Base-by-base conservation (phyloP, 2,329 filamentous ascomycete species). In the Phialophora chinensis region DNA sequence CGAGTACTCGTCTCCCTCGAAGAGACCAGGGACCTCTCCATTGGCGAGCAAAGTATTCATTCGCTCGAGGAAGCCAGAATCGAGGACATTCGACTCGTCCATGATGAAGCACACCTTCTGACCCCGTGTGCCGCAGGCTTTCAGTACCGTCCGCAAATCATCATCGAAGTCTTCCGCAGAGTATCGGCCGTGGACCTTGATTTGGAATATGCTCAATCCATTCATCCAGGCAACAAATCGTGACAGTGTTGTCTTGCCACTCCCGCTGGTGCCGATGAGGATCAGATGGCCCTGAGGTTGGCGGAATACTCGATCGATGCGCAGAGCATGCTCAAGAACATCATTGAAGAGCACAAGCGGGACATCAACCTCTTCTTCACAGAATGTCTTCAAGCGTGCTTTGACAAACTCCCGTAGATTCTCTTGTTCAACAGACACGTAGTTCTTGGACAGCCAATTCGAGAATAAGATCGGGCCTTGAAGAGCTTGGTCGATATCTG, bases 61-160 rank as follows among this genome's bases (percentile, higher is more conserved):
- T 74, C 96, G 90, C 79, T 99, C 95, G 63, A 99, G 80, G 88
- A 99, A 99, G 62, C 95, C 95, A 52, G 95, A 99, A 79, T 99
- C 95, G 31, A 99, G 86, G 42, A 99, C 95, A 74, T 99, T 99
- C 10, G 94, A 91, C 81, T 99, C 95, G 77, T 99, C 95, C 93
- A 99, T 98, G 82, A 99, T 97, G 84, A 99, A 99, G 81, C 96
- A 99, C 57, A 99, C 96, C 84, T 98, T 98, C 78, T 99, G 95
- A 42, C 95, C 95, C 83, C 97, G 97, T 83, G 94, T 98, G 69
- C 95, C 95, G 73, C 92, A 96, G 65, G 95, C 88, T 54, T 95
- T 90, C 49, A 99, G 87, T 8, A 99, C 95, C 76, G 93, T 94
- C 71, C 96, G 88, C 42, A 99, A 83, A 78, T 99, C 95, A 66